phyloP scores from a whole-genome alignment of 495 filamentous ascomycete genomes.

The Penicillium cinerascens region DNA sequence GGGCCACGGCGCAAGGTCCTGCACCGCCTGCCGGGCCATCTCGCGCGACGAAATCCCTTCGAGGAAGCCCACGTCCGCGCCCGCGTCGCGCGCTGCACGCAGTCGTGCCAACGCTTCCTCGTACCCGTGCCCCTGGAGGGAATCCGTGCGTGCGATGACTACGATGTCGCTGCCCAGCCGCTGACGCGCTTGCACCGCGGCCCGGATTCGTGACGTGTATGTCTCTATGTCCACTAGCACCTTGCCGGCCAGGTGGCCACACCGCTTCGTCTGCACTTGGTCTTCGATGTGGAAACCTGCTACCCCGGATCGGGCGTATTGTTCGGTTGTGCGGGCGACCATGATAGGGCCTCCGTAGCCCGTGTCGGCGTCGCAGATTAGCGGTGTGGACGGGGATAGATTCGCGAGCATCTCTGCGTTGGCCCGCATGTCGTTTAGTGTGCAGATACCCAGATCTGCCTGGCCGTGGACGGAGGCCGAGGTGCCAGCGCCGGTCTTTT shows the following conservation, averaged over 20 bases:
- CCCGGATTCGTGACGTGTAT: constrained; percentile 57
- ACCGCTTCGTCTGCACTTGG: constrained; percentile 65
- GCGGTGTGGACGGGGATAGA: constrained; percentile 41
- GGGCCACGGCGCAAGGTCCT: constrained; percentile 57
- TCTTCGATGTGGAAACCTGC: constrained; percentile 73
- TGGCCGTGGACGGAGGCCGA: constrained; percentile 62
- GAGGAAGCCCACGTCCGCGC: constrained; percentile 65
- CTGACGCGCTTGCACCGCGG: constrained; percentile 48
- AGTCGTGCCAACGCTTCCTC: constrained; percentile 57
- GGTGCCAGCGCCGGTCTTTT: constrained; percentile 63
- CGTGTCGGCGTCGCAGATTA: constrained; percentile 71
- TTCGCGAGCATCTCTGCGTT: constrained; percentile 45
- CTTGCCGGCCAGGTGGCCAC: constrained; percentile 62
- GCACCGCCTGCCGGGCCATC: constrained; percentile 35
- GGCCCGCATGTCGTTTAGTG: constrained; percentile 43
- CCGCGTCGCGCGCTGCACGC: constrained; percentile 51
- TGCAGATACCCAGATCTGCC: constrained; percentile 62
- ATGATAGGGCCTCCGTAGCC: constrained; percentile 64
- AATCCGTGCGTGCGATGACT: constrained; percentile 67
- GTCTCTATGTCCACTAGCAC: constrained; percentile 52
- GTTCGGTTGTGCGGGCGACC: constrained; percentile 58
- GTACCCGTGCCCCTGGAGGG: constrained; percentile 58
- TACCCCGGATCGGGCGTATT: constrained; percentile 63
- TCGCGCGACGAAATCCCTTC: constrained; percentile 40
- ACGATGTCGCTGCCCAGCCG: constrained; percentile 57